Percentiles rank a stretch among this genome's conserved stretches.
Evolutionary conservation across 768 basidiomycete species (phyloP).

Genomic region (Pulveroboletus sp.): DNA sequence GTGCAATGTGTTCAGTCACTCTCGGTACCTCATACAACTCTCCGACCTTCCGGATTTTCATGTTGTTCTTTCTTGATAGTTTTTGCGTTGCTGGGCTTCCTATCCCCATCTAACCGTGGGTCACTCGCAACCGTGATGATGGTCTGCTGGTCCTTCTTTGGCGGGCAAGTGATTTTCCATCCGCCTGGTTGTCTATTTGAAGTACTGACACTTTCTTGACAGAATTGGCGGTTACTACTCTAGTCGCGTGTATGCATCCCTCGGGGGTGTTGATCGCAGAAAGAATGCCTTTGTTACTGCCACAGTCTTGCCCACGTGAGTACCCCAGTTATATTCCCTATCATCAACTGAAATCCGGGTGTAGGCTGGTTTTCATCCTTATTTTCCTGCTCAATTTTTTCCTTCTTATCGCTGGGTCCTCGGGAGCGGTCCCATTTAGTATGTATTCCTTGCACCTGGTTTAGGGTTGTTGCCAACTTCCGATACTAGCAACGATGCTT

Average conservation of each 20-base stretch:
- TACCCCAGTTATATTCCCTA: not conserved
- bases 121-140: constrained; percentile 69
- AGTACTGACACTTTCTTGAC: not conserved
- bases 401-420: constrained; percentile 78
- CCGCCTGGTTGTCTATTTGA: not conserved
- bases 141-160: constrained; percentile 90
- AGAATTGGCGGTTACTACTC: constrained; percentile 90
- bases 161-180: constrained; percentile 47
- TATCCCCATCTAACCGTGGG: constrained; percentile 94
- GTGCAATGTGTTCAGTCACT: constrained; percentile 84
- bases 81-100: constrained; percentile 88
- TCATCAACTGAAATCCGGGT: constrained; percentile 7
- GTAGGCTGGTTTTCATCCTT: constrained; percentile 73
- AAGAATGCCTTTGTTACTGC: constrained; percentile 88
- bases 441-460: constrained; percentile 12
- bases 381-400: constrained; percentile 92
- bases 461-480: not conserved
- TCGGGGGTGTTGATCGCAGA: constrained; percentile 67
- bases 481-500: constrained; percentile 69
- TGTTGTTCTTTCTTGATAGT: constrained; percentile 41
- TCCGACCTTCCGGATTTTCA: constrained; percentile 1
- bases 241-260: constrained; percentile 71
- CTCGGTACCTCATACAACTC: constrained; percentile 48
- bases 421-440: constrained; percentile 96
- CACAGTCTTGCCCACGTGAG: constrained; percentile 81